Base-by-base conservation (phyloP, 2,329 filamentous ascomycete genomes). In the Fusarium dlaminii region DNA sequence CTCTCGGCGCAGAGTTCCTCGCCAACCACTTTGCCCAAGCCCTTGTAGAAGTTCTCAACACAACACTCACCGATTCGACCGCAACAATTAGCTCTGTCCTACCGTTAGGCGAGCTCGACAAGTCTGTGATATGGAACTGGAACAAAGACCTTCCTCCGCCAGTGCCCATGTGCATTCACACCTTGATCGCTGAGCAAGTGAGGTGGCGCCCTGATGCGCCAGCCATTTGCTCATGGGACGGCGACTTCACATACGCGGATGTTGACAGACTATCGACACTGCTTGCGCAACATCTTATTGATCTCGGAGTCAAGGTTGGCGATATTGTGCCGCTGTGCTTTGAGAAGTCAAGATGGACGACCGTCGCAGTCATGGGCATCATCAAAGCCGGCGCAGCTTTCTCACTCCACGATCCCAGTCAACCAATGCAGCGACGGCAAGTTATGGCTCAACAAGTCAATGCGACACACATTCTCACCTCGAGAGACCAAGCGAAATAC, bases 341-440 rank as follows among this genome's bases (percentile, higher is more conserved):
- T 29, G 78, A 81, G 40, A 82, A 82, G 64, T 81, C 80, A 1
- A 68, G 68, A 24, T 80, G 75, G 79, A 80, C 79, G 1, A 76
- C 77, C 1, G 74, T 82, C 4, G 77, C 75, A 5, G 75, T 83
- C 37, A 66, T 82, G 63, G 80, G 75, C 0, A 73, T 83, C 27
- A 70, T 81, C 34, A 81, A 81, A 69, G 77, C 80, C 13, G 82
- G 82, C 12, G 81, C 78, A 8, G 81, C 80, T 5, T 82, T 80
- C 72, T 77, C 80, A 0, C 70, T 80, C 15, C 75, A 82, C 61
- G 80, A 83, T 27, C 75, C 77, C 0, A 78, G 72, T 18, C 73
- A 78, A n/a, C 76, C 76, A 0, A 71, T 78, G 0, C 70, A 78
- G 49, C 52, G 76, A 63, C 72, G 76, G 10, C 76, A 78, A 39